phyloP scores from a whole-genome alignment of 176 grass and related monocot genomes.

The Ampelocalamus luodianensis region DNA sequence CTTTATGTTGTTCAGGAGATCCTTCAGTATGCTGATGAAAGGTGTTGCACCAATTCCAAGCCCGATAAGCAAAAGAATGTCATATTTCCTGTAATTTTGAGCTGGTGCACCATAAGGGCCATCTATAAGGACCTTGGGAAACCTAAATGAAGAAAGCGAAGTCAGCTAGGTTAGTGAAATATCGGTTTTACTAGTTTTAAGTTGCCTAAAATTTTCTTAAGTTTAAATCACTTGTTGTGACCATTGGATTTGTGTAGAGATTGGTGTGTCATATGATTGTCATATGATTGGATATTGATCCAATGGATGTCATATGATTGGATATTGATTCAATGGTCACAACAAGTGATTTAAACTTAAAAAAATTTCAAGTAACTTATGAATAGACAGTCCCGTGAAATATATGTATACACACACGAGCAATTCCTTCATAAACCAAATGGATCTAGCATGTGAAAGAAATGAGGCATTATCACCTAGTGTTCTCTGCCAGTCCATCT shows the following conservation, averaged over 20 bases:
- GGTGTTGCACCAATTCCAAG: conserved; percentile 84
- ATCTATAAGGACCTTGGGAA: conserved; percentile 72
- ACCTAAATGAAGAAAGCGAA: conserved; percentile 49
- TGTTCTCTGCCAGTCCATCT: conserved; percentile 61
- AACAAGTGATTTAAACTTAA: too few relatives aligned
- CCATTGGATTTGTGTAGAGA: too few relatives aligned
- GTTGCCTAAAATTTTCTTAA: too few relatives aligned
- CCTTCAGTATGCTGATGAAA: conserved; percentile 88
- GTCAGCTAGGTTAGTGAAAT: background rate
- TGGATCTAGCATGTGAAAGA: conserved; percentile 3
- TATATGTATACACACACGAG: background rate
- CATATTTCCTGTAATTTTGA: conserved; percentile 84
- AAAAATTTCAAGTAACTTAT: too few relatives aligned
- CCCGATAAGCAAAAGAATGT: conserved; percentile 78
- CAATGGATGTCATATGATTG: too few relatives aligned
- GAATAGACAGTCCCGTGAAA: too few relatives aligned
- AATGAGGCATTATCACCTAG: conserved; percentile 49
- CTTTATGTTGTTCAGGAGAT: conserved; percentile 77
- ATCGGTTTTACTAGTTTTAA: too few relatives aligned
- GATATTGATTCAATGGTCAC: too few relatives aligned
- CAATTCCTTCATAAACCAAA: conserved; percentile 14
- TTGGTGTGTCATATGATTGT: too few relatives aligned
- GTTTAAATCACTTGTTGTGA: too few relatives aligned
- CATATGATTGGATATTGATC: too few relatives aligned
- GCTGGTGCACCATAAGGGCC: conserved; percentile 79